Conservation (phyloP, 352 stramenopile genomes). For the Pythium biforme region DNA sequence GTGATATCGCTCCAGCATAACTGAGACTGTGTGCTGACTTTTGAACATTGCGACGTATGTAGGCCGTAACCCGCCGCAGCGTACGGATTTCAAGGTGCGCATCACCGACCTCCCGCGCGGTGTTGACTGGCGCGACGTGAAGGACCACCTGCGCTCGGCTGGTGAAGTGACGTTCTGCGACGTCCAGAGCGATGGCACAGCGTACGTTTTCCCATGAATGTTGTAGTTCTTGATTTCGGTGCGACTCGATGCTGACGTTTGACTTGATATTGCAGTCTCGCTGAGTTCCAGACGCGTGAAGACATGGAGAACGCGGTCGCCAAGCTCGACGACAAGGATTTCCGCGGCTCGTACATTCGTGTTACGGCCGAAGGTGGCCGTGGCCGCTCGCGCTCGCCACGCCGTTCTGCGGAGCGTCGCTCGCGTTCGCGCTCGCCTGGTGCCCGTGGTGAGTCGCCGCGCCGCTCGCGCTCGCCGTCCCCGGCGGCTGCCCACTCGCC, state of each 20-base stretch:
- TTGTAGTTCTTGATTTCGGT: background rate
- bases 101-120: conserved; percentile 77
- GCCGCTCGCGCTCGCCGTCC: conserved; percentile 68
- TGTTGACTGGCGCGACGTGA: conserved; percentile 85
- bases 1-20: background rate
- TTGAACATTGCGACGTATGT: no score
- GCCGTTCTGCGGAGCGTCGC: conserved; percentile 57
- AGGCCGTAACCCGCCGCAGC: conserved; percentile 71
- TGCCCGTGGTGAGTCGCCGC: conserved; percentile 58
- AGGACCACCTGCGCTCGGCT: conserved; percentile 82
- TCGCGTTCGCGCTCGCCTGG: conserved; percentile 71
- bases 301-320: conserved; percentile 84
- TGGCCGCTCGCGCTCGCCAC: conserved; percentile 63
- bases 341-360: conserved; percentile 81
- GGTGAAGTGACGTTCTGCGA: conserved; percentile 87
- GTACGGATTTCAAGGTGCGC: conserved; percentile 72
- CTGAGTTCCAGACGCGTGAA: conserved; percentile 78
- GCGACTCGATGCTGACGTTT: background rate
- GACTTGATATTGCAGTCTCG: conserved; percentile 36
- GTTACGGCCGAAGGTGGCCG: conserved; percentile 41
- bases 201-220: conserved; percentile 47
- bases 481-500: conserved; percentile 55
- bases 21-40: background rate
- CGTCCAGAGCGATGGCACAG: conserved; percentile 76
- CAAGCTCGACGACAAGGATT: conserved; percentile 88